Base-by-base conservation (phyloP, 2,329 filamentous ascomycete genomes). In the Fusarium xyrophilum region DNA sequence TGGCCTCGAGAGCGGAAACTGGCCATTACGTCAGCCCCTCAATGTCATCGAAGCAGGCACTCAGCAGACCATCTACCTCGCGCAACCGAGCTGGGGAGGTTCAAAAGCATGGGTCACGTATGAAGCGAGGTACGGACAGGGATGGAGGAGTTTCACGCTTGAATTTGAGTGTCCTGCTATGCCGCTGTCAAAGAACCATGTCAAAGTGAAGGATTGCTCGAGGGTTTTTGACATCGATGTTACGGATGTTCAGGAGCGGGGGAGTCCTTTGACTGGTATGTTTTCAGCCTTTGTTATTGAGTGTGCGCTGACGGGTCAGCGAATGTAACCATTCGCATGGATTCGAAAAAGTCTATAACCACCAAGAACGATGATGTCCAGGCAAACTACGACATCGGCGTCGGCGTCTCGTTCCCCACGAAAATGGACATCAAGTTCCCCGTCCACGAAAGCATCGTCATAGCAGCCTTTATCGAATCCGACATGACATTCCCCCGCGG, bases 101-200 rank as follows among this genome's bases (percentile, higher is more conserved):
- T 66, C 63, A 1, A 56, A 62, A 15, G 63, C 62, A 33, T 66
- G 63, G 63, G 62, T 66, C 19, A 66, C 50, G 1, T 66, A 66
- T 19, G 56, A 62, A 33, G 63, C 56, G 9, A 38, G 32, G 23
- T 53, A 56, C 5, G 56, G 62, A 0, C 62, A 51, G 12, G 62
- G 56, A 23, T 66, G 56, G 63, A 66, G 62, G 7, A 58, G 50
- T 19, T 66, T 66, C 23, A 66, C 62, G 3, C 63, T 66, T 1
- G 62, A 66, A n/a, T 66, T 66, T 21, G 63, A 66, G 40, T 66
- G 63, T 13, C 63, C 63, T 47, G 56, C 63, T 10, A 14, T 66
- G 9, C 62, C 63, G 1, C 39, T 66, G 0, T 66, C 63, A 0
- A 62, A 46, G 30, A 66, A 66, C 39, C 56, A 66, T 30, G 62